These are phyloP conservation scores for Marasmius sp. DNA, from an alignment of 1,284 basidiomycete genomes.

Conservation along the genomic window DNA sequence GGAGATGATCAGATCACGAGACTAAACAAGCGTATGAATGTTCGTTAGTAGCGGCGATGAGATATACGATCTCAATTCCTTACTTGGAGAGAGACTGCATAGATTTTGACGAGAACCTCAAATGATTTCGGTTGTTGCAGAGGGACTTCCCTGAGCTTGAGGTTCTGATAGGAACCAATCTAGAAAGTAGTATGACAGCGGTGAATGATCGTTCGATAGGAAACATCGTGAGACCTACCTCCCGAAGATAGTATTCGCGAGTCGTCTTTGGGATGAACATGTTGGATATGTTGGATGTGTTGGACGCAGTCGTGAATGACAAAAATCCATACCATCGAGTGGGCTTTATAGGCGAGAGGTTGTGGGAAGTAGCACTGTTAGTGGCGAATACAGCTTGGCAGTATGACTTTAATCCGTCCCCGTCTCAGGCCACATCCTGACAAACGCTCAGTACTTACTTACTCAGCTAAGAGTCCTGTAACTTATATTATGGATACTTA, in stretches of 20 bases:
- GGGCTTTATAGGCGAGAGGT: too few species aligned
- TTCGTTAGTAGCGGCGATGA: not conserved
- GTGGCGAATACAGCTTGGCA: too few species aligned
- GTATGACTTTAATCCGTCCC: too few species aligned
- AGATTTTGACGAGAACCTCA: constrained; percentile 44
- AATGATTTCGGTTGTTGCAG: constrained; percentile 29
- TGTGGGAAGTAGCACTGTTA: too few species aligned
- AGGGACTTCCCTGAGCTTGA: constrained; percentile 26
- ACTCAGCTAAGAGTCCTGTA: too few species aligned
- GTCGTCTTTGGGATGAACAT: not conserved
- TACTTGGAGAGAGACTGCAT: constrained; percentile 44
- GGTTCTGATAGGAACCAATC: constrained; percentile 18
- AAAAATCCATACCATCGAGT: too few species aligned
- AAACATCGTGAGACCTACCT: not conserved
- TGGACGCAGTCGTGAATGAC: too few species aligned
- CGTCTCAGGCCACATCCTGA: too few species aligned
- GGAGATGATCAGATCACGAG: constrained; percentile 40
- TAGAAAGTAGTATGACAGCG: not conserved
- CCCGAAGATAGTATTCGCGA: not conserved
- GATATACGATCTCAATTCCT: not conserved
- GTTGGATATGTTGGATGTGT: not conserved
- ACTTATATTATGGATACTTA: too few species aligned
- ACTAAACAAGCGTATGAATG: constrained; percentile 22
- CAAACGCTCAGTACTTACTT: too few species aligned
- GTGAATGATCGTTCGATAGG: not conserved